Conservation (phyloP, 2,329 filamentous ascomycete species). For the Epichloe typhina region DNA sequence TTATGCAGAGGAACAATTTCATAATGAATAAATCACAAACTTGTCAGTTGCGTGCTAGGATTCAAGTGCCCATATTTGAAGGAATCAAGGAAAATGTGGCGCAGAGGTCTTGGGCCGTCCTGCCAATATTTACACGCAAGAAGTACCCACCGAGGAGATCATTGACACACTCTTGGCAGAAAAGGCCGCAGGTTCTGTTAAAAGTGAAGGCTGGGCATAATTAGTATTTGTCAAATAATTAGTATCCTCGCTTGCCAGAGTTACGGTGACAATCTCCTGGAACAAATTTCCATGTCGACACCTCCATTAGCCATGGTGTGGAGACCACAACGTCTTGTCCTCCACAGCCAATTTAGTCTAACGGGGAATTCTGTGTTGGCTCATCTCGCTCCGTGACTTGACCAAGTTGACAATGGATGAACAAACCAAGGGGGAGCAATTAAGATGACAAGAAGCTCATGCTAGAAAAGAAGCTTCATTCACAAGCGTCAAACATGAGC, state of each 20-base stretch:
- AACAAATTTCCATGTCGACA: not conserved
- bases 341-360: not conserved
- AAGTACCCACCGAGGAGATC: not conserved
- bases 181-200: not conserved
- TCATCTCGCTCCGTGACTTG: not conserved
- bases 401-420: not conserved
- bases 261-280: conserved; percentile 1
- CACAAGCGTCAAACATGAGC: no score
- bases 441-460: no score
- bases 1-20: not conserved
- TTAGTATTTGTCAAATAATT: not conserved
- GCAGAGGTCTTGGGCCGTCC: not conserved
- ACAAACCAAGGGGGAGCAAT: not conserved
- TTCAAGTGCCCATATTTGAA: not conserved
- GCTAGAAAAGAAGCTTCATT: no score
- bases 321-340: not conserved
- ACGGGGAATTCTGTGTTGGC: not conserved
- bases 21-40: not conserved
- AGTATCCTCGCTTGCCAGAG: not conserved
- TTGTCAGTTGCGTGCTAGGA: not conserved
- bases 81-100: not conserved
- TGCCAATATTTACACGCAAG: not conserved
- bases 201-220: no score
- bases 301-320: not conserved
- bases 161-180: not conserved